phyloP scores from a whole-genome alignment of 495 filamentous ascomycete species.

The Elasticomyces elasticus region DNA sequence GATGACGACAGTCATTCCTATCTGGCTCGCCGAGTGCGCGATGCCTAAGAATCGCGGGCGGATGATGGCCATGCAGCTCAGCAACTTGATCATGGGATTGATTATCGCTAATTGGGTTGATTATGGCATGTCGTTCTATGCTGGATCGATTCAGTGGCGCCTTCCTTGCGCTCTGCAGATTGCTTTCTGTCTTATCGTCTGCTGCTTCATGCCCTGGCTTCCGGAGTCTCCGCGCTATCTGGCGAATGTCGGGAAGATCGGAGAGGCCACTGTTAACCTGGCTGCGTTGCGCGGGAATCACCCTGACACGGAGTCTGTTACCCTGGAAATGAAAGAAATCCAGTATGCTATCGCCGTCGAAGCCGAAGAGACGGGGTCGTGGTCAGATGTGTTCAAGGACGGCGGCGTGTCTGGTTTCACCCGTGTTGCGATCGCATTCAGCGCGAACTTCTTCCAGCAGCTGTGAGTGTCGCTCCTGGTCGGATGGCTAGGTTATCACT shows the following conservation, averaged over 20 bases:
- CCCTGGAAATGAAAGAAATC: slow-evolving; percentile 18
- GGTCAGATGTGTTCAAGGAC: slow-evolving; percentile 19
- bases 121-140: slow-evolving; percentile 16
- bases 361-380: slow-evolving; percentile 13
- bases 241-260: neutral
- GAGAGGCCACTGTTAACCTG: slow-evolving; percentile 5
- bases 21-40: slow-evolving; percentile 19
- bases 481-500: no score
- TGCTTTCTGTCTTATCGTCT: slow-evolving; percentile 13
- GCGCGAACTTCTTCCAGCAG: slow-evolving; percentile 21
- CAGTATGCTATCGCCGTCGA: slow-evolving; percentile 17
- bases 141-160: slow-evolving; percentile 17
- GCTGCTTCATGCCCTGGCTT: slow-evolving; percentile 12
- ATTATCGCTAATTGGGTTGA: slow-evolving; percentile 22
- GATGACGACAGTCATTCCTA: slow-evolving; percentile 16
- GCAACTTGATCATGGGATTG: slow-evolving; percentile 18
- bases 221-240: slow-evolving; percentile 20
- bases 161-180: slow-evolving; percentile 18
- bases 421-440: slow-evolving; percentile 13
- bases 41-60: slow-evolving; percentile 12
- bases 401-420: slow-evolving; percentile 15
- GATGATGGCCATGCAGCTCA: slow-evolving; percentile 20
- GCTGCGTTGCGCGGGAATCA: slow-evolving; percentile 17
- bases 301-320: slow-evolving; percentile 4
- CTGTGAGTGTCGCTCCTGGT: neutral